phyloP scores from a whole-genome alignment of 2,329 filamentous ascomycete species.

The Penicillium polonicum region DNA sequence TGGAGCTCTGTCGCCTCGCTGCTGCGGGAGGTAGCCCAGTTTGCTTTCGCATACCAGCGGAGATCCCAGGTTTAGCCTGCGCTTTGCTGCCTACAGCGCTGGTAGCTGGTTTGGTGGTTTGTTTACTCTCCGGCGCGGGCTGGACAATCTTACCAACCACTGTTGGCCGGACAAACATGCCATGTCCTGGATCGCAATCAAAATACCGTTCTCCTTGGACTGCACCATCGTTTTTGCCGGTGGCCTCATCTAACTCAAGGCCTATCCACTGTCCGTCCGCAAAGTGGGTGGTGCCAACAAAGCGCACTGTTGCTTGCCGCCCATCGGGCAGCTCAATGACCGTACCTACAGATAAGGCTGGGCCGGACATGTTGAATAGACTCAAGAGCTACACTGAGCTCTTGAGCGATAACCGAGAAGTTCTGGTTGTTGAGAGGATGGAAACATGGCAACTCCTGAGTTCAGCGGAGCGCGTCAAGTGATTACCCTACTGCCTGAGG shows the following conservation, averaged over 20 bases:
- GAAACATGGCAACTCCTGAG: slow-evolving; percentile 16
- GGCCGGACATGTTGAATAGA: slow-evolving; percentile 19
- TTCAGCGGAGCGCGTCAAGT: slow-evolving; percentile 14
- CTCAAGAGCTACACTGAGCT: slow-evolving; percentile 14
- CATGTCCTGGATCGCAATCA: slow-evolving; percentile 66
- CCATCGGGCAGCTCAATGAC: slow-evolving; percentile 76
- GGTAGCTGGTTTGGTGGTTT: slow-evolving; percentile 32
- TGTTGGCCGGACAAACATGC: slow-evolving; percentile 82
- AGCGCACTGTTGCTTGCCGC: slow-evolving; percentile 74
- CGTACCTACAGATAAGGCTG: slow-evolving; percentile 58
- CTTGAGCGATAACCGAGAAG: slow-evolving; percentile 10
- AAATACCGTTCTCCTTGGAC: slow-evolving; percentile 89
- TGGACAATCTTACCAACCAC: slow-evolving; percentile 59
- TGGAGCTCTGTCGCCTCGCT: slow-evolving; percentile 66
- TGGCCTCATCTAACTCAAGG: slow-evolving; percentile 76
- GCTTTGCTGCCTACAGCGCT: slow-evolving; percentile 30
- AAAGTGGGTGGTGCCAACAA: slow-evolving; percentile 76
- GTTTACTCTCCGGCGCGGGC: slow-evolving; percentile 39
- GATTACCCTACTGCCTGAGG: slow-evolving; percentile 18
- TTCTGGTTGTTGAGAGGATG: slow-evolving; percentile 7
- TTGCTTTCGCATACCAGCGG: slow-evolving; percentile 42
- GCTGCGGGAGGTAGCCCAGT: slow-evolving; percentile 54
- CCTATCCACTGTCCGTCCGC: slow-evolving; percentile 84
- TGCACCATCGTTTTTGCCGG: slow-evolving; percentile 91
- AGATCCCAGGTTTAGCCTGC: slow-evolving; percentile 12